Conservation (phyloP, 192 early-diverging fungal genomes). For the Backusella liffmaniae region DNA sequence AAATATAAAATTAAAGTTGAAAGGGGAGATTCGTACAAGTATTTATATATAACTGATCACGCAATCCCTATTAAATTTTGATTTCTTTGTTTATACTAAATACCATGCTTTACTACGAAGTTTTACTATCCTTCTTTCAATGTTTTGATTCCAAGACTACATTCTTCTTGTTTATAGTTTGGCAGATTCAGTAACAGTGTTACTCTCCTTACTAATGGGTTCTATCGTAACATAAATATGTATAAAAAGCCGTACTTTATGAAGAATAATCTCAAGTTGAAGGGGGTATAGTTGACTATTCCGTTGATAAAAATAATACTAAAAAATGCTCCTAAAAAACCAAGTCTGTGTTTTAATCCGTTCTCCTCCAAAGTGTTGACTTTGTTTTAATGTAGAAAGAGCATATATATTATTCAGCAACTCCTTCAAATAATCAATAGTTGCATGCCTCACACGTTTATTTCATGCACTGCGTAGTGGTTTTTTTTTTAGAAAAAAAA, state of each 20-base stretch:
- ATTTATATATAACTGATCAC: background rate
- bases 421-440: background rate
- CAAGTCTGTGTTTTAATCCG: background rate
- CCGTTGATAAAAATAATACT: background rate
- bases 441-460: background rate
- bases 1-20: background rate
- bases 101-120: background rate
- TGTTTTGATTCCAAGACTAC: background rate
- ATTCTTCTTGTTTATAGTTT: background rate
- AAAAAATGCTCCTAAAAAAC: background rate
- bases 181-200: background rate
- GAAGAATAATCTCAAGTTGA: background rate
- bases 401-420: background rate
- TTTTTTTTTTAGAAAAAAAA: slow-evolving; percentile 2
- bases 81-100: background rate
- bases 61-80: background rate
- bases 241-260: background rate
- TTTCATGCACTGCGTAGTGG: background rate
- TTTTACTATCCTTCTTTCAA: background rate
- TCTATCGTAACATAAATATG: background rate
- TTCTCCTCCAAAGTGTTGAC: background rate
- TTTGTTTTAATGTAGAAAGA: background rate
- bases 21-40: background rate
- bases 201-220: background rate
- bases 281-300: background rate